Base-by-base conservation (phyloP, 1,284 basidiomycete genomes). In the Boletus albobrunnescens region DNA sequence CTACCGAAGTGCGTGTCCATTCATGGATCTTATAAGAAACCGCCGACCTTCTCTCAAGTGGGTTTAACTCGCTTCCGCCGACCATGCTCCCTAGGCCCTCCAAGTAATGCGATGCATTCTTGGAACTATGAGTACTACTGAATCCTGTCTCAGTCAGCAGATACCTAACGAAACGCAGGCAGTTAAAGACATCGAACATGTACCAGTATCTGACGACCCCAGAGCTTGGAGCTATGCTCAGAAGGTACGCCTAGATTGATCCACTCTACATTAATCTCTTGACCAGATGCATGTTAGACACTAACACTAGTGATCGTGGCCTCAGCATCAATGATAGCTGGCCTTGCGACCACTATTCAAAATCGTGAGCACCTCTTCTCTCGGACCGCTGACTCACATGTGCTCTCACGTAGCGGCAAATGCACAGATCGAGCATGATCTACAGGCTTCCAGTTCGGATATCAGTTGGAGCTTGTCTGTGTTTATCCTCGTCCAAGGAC, bases 401-500 rank as follows among this genome's bases (percentile, higher is more conserved):
- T 28, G 7, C 22, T 36, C 10, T 36, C 13, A 30, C 13, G 44
- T 54, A 79, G 84, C 85, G 41, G 81, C 84, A 1, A 85, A 92
- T 39, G 73, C 81, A 36, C 75, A 89, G 46, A 82, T 94, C 57
- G 73, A 86, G 55, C 57, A 61, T 1, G 74, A 86, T 36, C 70
- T 93, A n/a, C 73, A 79, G 49, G 86, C 87, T 1, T 82, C 79
- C 0, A 74, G 79, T 42, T 72, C 77, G 2, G 74, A 89, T 44
- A 83, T 94, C 47, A 87, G 88, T 42, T 72, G 85, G 57, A 87
- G 79, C 57, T 63, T 94, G 22, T 84, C 87, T 3, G 56, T 91
- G 12, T 94, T 91, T 68, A 86, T 94, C 55, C 70, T 91, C n/a
- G 61, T 85, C 12, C 88, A 90, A 65, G 88, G 89, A 1, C 56